Percentiles rank a stretch among this genome's conserved stretches.
Conservation (phyloP, 2,329 filamentous ascomycete genomes). For the Aspergillus versicolor region DNA sequence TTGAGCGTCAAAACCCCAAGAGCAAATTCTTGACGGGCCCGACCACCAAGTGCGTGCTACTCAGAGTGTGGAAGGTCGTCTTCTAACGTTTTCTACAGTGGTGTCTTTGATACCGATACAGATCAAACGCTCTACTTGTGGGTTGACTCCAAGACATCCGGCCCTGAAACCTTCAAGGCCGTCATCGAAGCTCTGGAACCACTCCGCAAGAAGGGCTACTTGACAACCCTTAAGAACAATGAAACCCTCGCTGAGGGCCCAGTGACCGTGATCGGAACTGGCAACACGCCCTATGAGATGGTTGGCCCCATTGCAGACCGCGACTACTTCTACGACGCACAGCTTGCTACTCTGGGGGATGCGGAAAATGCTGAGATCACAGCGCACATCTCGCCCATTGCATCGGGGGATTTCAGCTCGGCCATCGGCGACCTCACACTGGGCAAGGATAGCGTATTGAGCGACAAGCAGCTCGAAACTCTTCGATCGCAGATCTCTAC, state of each 20-base stretch:
- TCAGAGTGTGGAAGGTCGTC: background rate
- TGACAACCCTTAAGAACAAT: conserved; percentile 52
- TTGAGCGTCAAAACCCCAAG: conserved; percentile 57
- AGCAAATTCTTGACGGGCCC: conserved; percentile 48
- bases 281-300: conserved; percentile 52
- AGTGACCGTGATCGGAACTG: conserved; percentile 63
- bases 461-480: conserved; percentile 46
- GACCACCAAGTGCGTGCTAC: conserved; percentile 48
- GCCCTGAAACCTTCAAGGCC: conserved; percentile 54
- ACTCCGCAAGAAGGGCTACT: conserved; percentile 53
- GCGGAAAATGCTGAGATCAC: conserved; percentile 48
- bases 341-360: conserved; percentile 46
- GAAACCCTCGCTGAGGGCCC: conserved; percentile 48
- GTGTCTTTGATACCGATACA: conserved; percentile 58
- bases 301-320: conserved; percentile 47
- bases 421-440: conserved; percentile 40
- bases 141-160: conserved; percentile 63
- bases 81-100: conserved; percentile 33
- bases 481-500: conserved; percentile 53
- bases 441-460: conserved; percentile 33
- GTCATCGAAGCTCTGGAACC: conserved; percentile 59
- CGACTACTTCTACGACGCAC: conserved; percentile 63
- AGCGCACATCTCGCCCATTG: conserved; percentile 52
- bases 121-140: conserved; percentile 64
- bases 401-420: conserved; percentile 51